Evolutionary conservation across 2,329 filamentous ascomycete species (phyloP), one percentile per base, ranked within the genome.

Genomic region (Penicillium nordicum): DNA sequence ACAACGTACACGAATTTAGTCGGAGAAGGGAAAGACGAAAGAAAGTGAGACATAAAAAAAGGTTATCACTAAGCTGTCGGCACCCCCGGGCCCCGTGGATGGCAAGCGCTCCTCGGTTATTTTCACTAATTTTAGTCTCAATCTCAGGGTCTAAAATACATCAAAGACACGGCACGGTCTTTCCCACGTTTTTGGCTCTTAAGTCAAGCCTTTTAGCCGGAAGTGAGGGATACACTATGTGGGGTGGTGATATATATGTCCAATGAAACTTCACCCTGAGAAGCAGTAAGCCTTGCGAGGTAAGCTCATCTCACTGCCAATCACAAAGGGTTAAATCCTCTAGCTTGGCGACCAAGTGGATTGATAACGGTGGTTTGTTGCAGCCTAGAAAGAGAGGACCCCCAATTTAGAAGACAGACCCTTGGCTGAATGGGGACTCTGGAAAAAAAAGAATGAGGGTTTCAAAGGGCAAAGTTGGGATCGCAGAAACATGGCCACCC

Each of bases 131-230:
- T 23, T 21, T 21, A 21, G 21, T n/a, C 18, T 34, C 44, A 46
- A 34, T 25, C 32, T 16, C 18, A 46, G 44, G 29, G 29, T 34
- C 30, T 11, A 49, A 49, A 49, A 49, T 49, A 49, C 23, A 38
- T 23, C 45, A 8, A 9, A 37, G 21, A 34, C 29, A n/a, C 14
- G 30, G 30, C 30, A 42, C 21, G 23, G 23, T 27, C 16, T 32
- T 16, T 45, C 16, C 29, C 12, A 21, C n/a, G 8, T 2, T 0
- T 45, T 34, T 32, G 18, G 6, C n/a, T 18, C 25, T 7, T 7
- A 30, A 38, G 23, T 34, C 18, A 46, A 46, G 44, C 44, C 44
- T 46, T 46, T 49, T 38, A 38, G 32, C 29, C 11, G 30, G 32
- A 8, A 18, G 16, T 38, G 30, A 8, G 16, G 25, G 23, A 38